Evolutionary conservation across 805 yeast species (phyloP).

Genomic region (Blastobotrys americana): DNA sequence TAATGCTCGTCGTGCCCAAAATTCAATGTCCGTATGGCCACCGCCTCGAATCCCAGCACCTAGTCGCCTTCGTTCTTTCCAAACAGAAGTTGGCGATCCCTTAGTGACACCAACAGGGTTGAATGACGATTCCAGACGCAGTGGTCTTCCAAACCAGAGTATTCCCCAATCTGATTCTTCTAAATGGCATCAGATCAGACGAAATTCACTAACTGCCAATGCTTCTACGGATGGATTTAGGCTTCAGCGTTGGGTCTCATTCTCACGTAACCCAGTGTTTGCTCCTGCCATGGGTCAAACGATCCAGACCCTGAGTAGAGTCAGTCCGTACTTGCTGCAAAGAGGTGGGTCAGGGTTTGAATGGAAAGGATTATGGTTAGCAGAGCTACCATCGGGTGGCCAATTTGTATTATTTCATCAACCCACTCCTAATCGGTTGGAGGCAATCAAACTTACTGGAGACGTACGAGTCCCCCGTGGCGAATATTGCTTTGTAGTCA

Average conservation of each 20-base stretch:
- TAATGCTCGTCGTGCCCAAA: background rate
- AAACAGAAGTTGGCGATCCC: background rate
- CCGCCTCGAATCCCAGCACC: background rate
- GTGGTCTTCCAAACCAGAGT: background rate
- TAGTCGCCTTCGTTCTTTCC: background rate
- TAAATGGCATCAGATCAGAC: background rate
- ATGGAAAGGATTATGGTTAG: constrained; percentile 27
- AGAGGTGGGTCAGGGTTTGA: constrained; percentile 11
- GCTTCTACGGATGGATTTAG: background rate
- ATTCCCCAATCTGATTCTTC: background rate
- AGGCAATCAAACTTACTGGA: constrained; percentile 27
- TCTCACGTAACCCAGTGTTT: background rate
- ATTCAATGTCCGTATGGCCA: background rate
- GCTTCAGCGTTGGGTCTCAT: background rate
- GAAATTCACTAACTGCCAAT: background rate
- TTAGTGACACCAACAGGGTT: background rate
- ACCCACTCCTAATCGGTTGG: constrained; percentile 19
- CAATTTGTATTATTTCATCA: constrained; percentile 23
- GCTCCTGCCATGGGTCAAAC: background rate
- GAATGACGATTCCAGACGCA: too few relatives aligned
- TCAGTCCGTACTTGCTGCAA: background rate
- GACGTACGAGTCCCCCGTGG: constrained; percentile 24
- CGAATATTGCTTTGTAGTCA: constrained; percentile 22
- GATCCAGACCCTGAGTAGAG: background rate
- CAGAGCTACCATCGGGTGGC: constrained; percentile 18